Evolutionary conservation across 768 basidiomycete species (phyloP).

Genomic region (Polyporus arcularius): DNA sequence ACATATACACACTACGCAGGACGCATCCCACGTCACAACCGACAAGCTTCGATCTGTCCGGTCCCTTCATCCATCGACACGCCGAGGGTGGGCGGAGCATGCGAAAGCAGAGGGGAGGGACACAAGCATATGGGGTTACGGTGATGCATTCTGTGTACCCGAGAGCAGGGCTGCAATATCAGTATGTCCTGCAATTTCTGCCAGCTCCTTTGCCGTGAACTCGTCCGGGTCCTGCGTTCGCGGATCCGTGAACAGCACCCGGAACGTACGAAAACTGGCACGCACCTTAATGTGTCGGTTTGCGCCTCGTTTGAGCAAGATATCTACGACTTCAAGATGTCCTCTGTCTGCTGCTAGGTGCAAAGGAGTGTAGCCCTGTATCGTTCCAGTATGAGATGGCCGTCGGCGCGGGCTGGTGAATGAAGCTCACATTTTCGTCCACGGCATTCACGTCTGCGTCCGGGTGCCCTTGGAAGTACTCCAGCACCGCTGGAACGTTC

Average conservation of each 20-base stretch:
- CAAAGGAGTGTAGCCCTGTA: slow-evolving; percentile 83
- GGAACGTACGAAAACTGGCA: not conserved
- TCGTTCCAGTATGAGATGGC: not conserved
- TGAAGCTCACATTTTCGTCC: slow-evolving; percentile 70
- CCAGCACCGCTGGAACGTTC: slow-evolving; percentile 45
- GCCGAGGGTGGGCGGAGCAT: not conserved
- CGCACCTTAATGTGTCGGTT: slow-evolving; percentile 63
- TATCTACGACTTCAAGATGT: slow-evolving; percentile 51
- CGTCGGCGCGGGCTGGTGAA: too few species aligned
- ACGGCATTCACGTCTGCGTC: slow-evolving; percentile 53
- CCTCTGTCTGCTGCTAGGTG: slow-evolving; percentile 90
- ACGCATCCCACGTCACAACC: not conserved
- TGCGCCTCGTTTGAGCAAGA: slow-evolving; percentile 66
- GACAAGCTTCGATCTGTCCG: not conserved
- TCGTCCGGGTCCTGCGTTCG: slow-evolving; percentile 64
- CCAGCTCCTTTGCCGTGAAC: slow-evolving; percentile 60
- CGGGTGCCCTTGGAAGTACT: slow-evolving; percentile 44
- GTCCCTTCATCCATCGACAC: not conserved
- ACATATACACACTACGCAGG: not conserved
- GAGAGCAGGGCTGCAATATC: slow-evolving; percentile 47
- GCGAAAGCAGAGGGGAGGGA: not conserved
- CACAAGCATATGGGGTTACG: not conserved
- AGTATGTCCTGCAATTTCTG: slow-evolving; percentile 55
- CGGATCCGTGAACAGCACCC: not conserved
- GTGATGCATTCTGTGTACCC: slow-evolving; percentile 8